A percentile compares a stretch with the other conserved stretches of the same genome.
Evolutionary conservation across 2,329 filamentous ascomycete species (phyloP).

Genomic region (Penicillium sp.): DNA sequence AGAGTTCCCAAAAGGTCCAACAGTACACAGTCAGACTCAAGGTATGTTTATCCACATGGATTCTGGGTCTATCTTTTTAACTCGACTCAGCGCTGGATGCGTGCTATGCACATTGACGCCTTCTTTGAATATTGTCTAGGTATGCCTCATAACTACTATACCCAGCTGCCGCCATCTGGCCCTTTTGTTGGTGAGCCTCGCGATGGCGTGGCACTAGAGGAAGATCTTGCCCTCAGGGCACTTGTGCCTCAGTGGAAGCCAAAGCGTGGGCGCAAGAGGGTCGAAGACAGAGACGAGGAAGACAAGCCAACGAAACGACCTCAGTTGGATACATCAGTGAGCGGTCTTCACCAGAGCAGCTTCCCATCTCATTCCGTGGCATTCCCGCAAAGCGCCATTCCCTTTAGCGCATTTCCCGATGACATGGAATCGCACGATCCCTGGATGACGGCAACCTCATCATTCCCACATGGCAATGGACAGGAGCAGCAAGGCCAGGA

Average conservation of each 20-base stretch:
- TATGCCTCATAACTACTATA: constrained; percentile 78
- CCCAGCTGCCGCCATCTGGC: constrained; percentile 67
- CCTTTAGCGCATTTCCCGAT: constrained; percentile 58
- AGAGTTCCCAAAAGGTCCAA: constrained; percentile 90
- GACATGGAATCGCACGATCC: constrained; percentile 49
- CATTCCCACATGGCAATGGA: constrained; percentile 43
- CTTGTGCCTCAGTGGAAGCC: constrained; percentile 74
- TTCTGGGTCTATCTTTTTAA: constrained; percentile 7
- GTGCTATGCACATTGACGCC: constrained; percentile 90
- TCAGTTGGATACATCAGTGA: constrained; percentile 59
- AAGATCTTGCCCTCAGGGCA: constrained; percentile 84
- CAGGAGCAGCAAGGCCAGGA: constrained; percentile 34
- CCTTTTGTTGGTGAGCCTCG: constrained; percentile 67
- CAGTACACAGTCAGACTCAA: constrained; percentile 93
- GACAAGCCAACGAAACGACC: constrained; percentile 60
- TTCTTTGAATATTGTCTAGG: constrained; percentile 89
- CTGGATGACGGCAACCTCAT: constrained; percentile 41
- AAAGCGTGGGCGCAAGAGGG: constrained; percentile 62
- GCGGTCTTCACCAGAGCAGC: constrained; percentile 46
- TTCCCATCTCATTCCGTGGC: constrained; percentile 48
- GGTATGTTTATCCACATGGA: constrained; percentile 51
- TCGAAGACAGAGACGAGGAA: constrained; percentile 65
- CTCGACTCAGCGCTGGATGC: constrained; percentile 78
- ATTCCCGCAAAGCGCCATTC: constrained; percentile 55
- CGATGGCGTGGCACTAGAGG: constrained; percentile 81